Evolutionary conservation across 2,329 filamentous ascomycete genomes (phyloP).

Genomic region (Grosmannia penicillata): DNA sequence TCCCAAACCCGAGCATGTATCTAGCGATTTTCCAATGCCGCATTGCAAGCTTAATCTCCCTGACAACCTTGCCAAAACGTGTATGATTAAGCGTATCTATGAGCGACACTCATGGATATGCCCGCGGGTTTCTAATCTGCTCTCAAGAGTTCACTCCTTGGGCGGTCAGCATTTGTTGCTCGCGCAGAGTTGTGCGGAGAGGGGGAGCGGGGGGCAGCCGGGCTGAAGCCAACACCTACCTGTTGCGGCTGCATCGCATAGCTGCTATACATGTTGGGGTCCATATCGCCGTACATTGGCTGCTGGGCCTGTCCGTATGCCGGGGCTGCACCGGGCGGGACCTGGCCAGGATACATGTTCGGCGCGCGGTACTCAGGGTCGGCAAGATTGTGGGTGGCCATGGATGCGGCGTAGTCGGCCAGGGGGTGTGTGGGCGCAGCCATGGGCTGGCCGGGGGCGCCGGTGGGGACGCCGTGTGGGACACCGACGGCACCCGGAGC

Average conservation of each 20-base stretch:
- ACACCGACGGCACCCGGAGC: slow-evolving; percentile 18
- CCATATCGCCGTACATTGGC: slow-evolving; percentile 67
- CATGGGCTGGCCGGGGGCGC: slow-evolving; percentile 36
- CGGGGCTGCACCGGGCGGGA: slow-evolving; percentile 55
- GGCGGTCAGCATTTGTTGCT: no score
- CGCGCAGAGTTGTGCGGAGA: no score
- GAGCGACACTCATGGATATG: no score
- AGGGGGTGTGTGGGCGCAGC: slow-evolving; percentile 41
- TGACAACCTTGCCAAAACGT: no score
- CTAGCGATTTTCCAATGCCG: no score
- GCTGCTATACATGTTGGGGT: slow-evolving; percentile 69
- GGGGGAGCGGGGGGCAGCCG: not conserved
- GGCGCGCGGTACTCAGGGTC: slow-evolving; percentile 71
- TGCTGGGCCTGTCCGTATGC: slow-evolving; percentile 66
- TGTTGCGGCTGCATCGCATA: slow-evolving; percentile 69
- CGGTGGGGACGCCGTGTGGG: slow-evolving; percentile 28
- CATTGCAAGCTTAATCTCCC: no score
- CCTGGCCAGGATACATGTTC: slow-evolving; percentile 69
- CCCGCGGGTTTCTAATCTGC: no score
- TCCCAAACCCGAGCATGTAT: no score
- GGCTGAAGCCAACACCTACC: slow-evolving; percentile 33
- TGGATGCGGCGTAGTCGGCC: slow-evolving; percentile 35
- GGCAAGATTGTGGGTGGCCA: slow-evolving; percentile 47
- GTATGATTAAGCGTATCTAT: not conserved
- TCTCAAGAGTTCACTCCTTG: no score